Conservation (phyloP, 805 yeast genomes). For the Saturnispora saitoi region DNA sequence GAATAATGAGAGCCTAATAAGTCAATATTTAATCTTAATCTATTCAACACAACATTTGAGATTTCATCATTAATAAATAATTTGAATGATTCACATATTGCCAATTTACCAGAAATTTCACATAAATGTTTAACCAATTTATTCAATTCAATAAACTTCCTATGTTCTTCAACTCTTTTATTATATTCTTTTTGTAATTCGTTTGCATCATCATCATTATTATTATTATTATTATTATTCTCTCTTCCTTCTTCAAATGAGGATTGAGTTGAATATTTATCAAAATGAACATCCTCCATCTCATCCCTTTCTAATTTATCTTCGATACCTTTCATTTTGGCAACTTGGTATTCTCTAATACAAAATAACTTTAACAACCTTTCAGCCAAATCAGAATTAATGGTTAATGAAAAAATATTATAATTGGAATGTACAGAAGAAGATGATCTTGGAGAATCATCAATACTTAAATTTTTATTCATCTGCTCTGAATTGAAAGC, state of each 20-base stretch:
- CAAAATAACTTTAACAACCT: constrained; percentile 37
- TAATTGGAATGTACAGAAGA: neutral
- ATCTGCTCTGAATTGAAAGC: constrained; percentile 2
- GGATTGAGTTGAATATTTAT: constrained; percentile 7
- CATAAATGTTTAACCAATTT: constrained; percentile 18
- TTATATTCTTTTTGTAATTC: neutral
- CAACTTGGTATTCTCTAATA: constrained; percentile 39
- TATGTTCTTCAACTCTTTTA: neutral
- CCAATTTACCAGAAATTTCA: constrained; percentile 19
- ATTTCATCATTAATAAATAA: constrained; percentile 1
- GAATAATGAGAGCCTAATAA: constrained; percentile 18
- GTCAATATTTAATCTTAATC: constrained; percentile 21
- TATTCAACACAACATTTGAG: constrained; percentile 10
- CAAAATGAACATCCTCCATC: constrained; percentile 35
- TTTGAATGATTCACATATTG: constrained; percentile 11
- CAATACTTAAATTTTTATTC: neutral
- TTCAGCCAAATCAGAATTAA: constrained; percentile 13
- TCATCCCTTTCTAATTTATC: constrained; percentile 42
- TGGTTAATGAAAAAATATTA: neutral
- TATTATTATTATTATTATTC: constrained; percentile 7
- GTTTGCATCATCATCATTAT: constrained; percentile 12
- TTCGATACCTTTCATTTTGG: constrained; percentile 23
- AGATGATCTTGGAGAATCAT: neutral
- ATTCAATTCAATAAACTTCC: neutral
- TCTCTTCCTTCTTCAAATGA: neutral